phyloP scores from a whole-genome alignment of 2,329 filamentous ascomycete genomes.

The Stemphylium beticola region DNA sequence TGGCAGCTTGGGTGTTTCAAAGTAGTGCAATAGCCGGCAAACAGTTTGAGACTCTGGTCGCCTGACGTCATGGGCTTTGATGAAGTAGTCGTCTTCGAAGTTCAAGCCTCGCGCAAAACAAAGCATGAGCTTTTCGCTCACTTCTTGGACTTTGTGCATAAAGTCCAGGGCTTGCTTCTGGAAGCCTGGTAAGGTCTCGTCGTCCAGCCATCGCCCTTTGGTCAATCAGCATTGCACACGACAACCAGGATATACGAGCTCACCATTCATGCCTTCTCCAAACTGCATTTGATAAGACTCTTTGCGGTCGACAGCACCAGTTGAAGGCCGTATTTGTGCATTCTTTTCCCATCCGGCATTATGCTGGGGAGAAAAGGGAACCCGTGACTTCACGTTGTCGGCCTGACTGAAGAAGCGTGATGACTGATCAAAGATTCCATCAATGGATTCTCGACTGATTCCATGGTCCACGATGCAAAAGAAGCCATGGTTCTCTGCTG shows the following conservation, averaged over 20 bases:
- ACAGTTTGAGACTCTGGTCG: constrained; percentile 60
- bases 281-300: constrained; percentile 70
- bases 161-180: constrained; percentile 54
- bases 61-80: constrained; percentile 59
- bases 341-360: constrained; percentile 69
- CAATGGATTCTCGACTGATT: constrained; percentile 57
- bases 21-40: constrained; percentile 64
- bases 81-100: constrained; percentile 63
- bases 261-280: constrained; percentile 59
- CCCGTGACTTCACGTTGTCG: constrained; percentile 55
- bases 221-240: not conserved
- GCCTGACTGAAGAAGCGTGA: constrained; percentile 61
- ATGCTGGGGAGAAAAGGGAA: constrained; percentile 55
- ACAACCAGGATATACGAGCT: constrained; percentile 10
- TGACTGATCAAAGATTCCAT: constrained; percentile 59
- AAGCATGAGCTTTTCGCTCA: constrained; percentile 64
- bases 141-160: constrained; percentile 60
- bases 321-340: constrained; percentile 48
- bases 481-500: constrained; percentile 66
- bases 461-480: constrained; percentile 64
- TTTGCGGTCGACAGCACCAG: constrained; percentile 64
- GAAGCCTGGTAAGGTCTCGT: constrained; percentile 59
- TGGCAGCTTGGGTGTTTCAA: constrained; percentile 46
- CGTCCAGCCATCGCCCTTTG: constrained; percentile 56
- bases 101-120: constrained; percentile 65